phyloP scores from a whole-genome alignment of 83 land plant species.

The Picea engelmannii region DNA sequence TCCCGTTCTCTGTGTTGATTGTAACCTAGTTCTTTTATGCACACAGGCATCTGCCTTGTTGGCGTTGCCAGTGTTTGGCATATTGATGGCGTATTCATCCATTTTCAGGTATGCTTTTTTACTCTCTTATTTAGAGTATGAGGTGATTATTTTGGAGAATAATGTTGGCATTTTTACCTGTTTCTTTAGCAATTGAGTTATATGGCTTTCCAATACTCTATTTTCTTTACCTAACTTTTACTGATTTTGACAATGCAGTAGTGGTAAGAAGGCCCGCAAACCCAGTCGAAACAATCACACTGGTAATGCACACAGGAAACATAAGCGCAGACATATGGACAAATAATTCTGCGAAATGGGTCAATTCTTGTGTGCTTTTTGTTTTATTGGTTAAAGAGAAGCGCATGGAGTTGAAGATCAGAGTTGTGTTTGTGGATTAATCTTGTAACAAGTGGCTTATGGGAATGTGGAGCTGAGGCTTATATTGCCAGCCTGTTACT shows the following conservation, averaged over 20 bases:
- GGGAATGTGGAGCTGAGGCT: background rate
- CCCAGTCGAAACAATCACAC: slow-evolving; percentile 10
- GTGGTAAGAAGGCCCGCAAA: slow-evolving; percentile 21
- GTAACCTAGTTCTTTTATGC: background rate
- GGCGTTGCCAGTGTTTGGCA: slow-evolving; percentile 39
- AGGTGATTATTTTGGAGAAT: background rate
- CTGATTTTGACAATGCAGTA: background rate
- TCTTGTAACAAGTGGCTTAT: background rate
- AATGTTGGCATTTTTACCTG: background rate
- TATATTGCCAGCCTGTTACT: background rate
- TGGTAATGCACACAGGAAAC: slow-evolving; percentile 19
- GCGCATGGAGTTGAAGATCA: background rate
- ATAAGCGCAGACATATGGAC: slow-evolving; percentile 37
- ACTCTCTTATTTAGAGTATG: background rate
- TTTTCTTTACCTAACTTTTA: background rate
- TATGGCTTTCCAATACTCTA: background rate
- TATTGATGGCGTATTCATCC: slow-evolving; percentile 16
- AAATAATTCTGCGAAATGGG: slow-evolving; percentile 8
- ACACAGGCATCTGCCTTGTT: slow-evolving; percentile 63
- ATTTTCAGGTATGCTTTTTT: slow-evolving; percentile 25
- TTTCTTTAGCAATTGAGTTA: background rate
- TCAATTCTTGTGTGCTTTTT: background rate
- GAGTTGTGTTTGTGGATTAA: background rate
- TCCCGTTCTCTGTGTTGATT: background rate
- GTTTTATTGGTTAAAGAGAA: background rate